Evolutionary conservation across 371 early-diverging fungal genomes (phyloP).

Genomic region (Zychaea mexicana): DNA sequence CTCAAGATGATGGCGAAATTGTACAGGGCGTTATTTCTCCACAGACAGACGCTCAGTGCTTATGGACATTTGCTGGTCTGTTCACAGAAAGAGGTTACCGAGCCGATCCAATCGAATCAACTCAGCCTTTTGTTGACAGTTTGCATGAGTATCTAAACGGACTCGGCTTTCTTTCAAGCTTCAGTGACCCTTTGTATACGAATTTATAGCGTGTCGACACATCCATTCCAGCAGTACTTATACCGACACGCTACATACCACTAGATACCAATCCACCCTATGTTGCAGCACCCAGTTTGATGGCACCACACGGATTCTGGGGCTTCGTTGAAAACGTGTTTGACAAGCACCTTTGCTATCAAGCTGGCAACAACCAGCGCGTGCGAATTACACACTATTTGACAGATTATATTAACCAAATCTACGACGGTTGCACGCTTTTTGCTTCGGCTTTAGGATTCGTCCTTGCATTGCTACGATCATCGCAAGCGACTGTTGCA

Average conservation of each 20-base stretch:
- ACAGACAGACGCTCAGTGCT: too few species aligned
- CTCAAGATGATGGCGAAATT: too few species aligned
- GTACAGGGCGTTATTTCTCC: too few species aligned
- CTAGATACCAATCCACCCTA: background rate
- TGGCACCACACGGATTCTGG: constrained; percentile 6
- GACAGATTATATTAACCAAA: constrained; percentile 2
- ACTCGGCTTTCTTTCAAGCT: background rate
- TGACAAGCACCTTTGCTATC: background rate
- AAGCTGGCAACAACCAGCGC: background rate
- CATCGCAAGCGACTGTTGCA: background rate
- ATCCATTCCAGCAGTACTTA: background rate
- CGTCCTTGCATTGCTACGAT: background rate
- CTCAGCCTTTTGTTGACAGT: background rate
- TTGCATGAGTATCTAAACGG: background rate
- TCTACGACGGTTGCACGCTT: background rate
- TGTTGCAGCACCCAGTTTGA: constrained; percentile 6
- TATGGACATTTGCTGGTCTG: too few species aligned
- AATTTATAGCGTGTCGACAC: background rate
- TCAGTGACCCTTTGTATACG: background rate
- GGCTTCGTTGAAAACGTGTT: constrained; percentile 3
- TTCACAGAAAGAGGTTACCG: background rate
- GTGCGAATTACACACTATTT: background rate
- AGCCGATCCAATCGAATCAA: background rate
- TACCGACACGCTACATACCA: background rate
- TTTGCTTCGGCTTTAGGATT: background rate